Evolutionary conservation across 441 rosid genomes (phyloP).

Genomic region (Adansonia gregorii): DNA sequence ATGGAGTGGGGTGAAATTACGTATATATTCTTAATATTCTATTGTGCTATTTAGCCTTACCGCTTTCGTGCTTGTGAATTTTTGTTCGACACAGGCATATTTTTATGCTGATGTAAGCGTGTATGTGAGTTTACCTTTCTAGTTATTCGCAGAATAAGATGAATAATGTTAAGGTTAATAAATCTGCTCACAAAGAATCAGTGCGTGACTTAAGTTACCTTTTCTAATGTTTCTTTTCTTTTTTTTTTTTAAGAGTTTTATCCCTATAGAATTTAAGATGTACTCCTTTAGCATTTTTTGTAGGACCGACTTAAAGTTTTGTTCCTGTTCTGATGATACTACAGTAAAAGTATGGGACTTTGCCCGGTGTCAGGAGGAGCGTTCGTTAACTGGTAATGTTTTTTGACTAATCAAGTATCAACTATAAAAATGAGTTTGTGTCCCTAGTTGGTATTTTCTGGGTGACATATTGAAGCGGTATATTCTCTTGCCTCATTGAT

Average conservation of each 20-base stretch:
- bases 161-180: slow-evolving; percentile 97
- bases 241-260: background rate
- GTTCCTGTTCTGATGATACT: slow-evolving; percentile 97
- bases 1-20: slow-evolving; percentile 94
- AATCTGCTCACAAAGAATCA: slow-evolving; percentile 96
- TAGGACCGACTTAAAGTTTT: slow-evolving; percentile 95
- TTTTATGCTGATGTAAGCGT: slow-evolving; percentile 13
- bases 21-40: slow-evolving; percentile 38
- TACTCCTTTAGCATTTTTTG: slow-evolving; percentile 70
- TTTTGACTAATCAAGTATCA: slow-evolving; percentile 31
- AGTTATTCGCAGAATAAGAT: slow-evolving; percentile 99
- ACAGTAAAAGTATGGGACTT: slow-evolving; percentile 99
- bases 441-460: slow-evolving; percentile 14
- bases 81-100: background rate
- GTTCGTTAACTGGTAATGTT: slow-evolving; percentile 90
- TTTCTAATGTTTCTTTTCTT: background rate
- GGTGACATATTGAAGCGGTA: background rate
- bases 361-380: slow-evolving; percentile 89
- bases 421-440: slow-evolving; percentile 19
- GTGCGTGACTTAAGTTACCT: slow-evolving; percentile 82
- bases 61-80: slow-evolving; percentile 1
- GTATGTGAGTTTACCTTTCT: slow-evolving; percentile 25
- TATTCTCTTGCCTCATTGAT: slow-evolving; percentile 6
- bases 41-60: background rate
- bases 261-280: slow-evolving; percentile 25